Conservation (phyloP, 148 eudicot genomes). For the Talinum fruticosum region DNA sequence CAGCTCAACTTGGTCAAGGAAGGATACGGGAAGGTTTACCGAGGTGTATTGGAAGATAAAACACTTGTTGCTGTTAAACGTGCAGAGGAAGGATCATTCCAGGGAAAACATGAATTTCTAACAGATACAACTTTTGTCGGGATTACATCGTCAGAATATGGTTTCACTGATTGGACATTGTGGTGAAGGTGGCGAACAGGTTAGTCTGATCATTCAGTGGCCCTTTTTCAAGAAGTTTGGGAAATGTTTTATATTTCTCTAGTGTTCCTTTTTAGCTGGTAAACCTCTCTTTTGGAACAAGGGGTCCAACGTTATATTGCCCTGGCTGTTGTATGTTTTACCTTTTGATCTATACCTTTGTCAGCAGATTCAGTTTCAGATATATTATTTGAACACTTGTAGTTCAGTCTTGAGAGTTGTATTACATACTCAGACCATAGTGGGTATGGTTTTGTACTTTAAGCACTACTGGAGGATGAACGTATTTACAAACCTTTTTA, state of each 20-base stretch:
- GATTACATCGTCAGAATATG: constrained; percentile 81
- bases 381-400: too few species aligned
- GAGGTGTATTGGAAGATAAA: constrained; percentile 55
- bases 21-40: constrained; percentile 90
- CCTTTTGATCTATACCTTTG: not conserved
- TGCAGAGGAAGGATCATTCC: constrained; percentile 83
- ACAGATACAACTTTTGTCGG: constrained; percentile 82
- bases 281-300: not conserved
- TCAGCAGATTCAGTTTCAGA: not conserved
- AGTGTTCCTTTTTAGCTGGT: not conserved
- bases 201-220: constrained; percentile 17
- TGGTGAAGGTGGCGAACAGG: constrained; percentile 82
- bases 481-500: too few species aligned
- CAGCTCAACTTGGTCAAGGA: constrained; percentile 79
- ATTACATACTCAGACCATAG: too few species aligned
- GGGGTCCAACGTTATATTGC: not conserved
- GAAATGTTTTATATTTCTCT: not conserved
- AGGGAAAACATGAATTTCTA: constrained; percentile 78
- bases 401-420: too few species aligned
- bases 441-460: too few species aligned
- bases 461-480: too few species aligned
- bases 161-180: constrained; percentile 82
- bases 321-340: not conserved
- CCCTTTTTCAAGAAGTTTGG: not conserved
- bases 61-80: constrained; percentile 77